A percentile compares a stretch with the other conserved stretches of the same genome.
These are phyloP conservation scores for Aegilops umbellulata DNA, from an alignment of 176 grass and related monocot genomes.

Conservation along the genomic window DNA sequence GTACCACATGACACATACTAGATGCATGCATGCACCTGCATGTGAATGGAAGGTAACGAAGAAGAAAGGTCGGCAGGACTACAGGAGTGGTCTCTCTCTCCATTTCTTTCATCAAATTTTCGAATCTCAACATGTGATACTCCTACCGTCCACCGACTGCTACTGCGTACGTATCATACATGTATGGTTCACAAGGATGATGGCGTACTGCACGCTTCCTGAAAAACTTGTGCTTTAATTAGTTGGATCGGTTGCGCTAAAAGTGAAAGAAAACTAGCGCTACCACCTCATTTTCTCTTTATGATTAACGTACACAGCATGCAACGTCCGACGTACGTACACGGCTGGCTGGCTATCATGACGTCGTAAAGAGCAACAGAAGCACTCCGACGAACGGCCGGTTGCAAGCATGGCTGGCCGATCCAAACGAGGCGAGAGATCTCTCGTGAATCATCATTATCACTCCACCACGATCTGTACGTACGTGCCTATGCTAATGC, in stretches of 20 bases:
- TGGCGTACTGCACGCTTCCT: not conserved
- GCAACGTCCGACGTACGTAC: not conserved
- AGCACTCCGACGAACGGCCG: not conserved
- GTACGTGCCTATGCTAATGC: too few relatives aligned
- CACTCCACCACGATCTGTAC: not conserved
- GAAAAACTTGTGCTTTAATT: not conserved
- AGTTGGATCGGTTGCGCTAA: not conserved
- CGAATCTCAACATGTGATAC: not conserved
- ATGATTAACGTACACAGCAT: slow-evolving; percentile 10
- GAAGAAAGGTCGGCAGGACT: not conserved
- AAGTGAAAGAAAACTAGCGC: not conserved
- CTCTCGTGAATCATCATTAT: not conserved
- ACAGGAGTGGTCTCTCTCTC: not conserved
- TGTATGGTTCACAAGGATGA: not conserved
- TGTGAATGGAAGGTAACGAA: not conserved
- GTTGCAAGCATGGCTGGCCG: too few relatives aligned
- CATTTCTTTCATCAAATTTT: too few relatives aligned
- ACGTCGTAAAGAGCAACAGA: not conserved
- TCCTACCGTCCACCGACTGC: not conserved
- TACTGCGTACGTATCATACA: not conserved
- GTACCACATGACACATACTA: not conserved
- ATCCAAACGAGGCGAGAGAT: not conserved
- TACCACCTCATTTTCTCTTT: not conserved
- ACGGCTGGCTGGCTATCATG: not conserved
- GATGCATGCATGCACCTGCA: not conserved